Evolutionary conservation across 1,284 basidiomycete species (phyloP), one percentile per base, ranked within the genome.

Genomic region (Boletellus deceptivus): DNA sequence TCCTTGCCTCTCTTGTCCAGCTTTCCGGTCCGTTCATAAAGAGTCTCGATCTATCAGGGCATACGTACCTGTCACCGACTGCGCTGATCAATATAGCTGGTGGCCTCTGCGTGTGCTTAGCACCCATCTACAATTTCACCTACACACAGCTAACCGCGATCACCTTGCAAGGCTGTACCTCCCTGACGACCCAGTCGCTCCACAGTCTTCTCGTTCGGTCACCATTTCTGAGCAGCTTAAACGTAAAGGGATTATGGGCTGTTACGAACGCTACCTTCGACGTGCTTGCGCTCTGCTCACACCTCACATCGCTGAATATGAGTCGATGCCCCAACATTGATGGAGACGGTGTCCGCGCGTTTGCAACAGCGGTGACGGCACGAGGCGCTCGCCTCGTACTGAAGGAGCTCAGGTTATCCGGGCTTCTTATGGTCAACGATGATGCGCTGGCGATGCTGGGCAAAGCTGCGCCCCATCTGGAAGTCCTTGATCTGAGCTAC

Each of bases 401-500:
- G 52, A 83, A 75, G 62, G 77, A 77, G 25, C 75, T 95, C 17
- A 74, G 82, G 29, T 59, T 92, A 9, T 82, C 78, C 6, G 89
- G 87, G 0, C 65, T 95, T 44, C 77, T 76, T 59, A 72, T 79
- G 42, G 69, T 86, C 43, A 75, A 79, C 13, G 82, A 85, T 57
- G 70, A 72, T 7, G 77, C 82, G 54, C 77, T 96, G 75, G 64
- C 69, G 17, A 69, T 70, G 11, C 72, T 91, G 35, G 89, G 84
- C 2, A 76, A 71, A 54, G 83, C 78, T 4, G 77, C 86, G 2
- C 86, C 87, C n/a, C 71, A 76, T 56, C 76, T 96, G 11, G 85
- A 91, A 64, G 78, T 89, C n/a, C 75, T 97, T 9, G 92, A 96
- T 66, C 70, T 94, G 46, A 89, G 84, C 67, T 85, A 88, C 59